A percentile compares a stretch with the other conserved stretches of the same genome.
phyloP scores from a whole-genome alignment of 371 early-diverging fungal species.

The Apophysomyces sp. region DNA sequence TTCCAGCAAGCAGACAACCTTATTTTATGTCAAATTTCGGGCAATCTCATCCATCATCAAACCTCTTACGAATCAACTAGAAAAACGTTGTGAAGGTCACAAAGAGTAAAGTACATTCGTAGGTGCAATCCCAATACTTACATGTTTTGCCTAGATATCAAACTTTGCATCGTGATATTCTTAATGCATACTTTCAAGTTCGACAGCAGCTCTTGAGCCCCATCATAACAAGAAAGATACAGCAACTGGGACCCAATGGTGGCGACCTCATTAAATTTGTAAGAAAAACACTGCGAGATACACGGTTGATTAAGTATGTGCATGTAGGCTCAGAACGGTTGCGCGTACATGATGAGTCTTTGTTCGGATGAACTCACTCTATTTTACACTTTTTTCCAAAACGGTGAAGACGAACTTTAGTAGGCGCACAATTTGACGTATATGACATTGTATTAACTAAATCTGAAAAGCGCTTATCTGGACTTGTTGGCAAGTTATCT shows the following conservation, averaged over 20 bases:
- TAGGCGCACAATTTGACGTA: constrained; percentile 11
- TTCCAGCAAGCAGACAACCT: constrained; percentile 37
- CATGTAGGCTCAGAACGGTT: constrained; percentile 68
- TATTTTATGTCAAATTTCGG: constrained; percentile 81
- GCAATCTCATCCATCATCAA: constrained; percentile 63
- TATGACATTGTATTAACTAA: background rate
- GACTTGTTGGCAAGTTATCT: constrained; percentile 66
- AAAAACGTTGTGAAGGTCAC: constrained; percentile 65
- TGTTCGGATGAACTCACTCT: constrained; percentile 81
- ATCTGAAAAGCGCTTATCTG: constrained; percentile 58
- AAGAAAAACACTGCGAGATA: constrained; percentile 19
- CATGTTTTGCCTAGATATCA: constrained; percentile 48
- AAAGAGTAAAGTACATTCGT: constrained; percentile 61
- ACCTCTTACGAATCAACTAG: constrained; percentile 70
- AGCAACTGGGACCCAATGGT: constrained; percentile 53
- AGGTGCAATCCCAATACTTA: background rate
- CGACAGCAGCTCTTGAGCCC: constrained; percentile 70
- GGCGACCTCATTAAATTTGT: constrained; percentile 69
- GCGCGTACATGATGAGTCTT: constrained; percentile 75
- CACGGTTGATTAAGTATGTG: background rate
- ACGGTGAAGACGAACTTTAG: constrained; percentile 62
- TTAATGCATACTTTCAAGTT: constrained; percentile 68
- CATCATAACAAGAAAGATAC: constrained; percentile 61
- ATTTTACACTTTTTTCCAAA: constrained; percentile 74
- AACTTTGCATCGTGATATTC: constrained; percentile 71